These are phyloP conservation scores for Schizosaccharomyces pombe DNA, from an alignment of 805 yeast species.

Conservation along the genomic window DNA sequence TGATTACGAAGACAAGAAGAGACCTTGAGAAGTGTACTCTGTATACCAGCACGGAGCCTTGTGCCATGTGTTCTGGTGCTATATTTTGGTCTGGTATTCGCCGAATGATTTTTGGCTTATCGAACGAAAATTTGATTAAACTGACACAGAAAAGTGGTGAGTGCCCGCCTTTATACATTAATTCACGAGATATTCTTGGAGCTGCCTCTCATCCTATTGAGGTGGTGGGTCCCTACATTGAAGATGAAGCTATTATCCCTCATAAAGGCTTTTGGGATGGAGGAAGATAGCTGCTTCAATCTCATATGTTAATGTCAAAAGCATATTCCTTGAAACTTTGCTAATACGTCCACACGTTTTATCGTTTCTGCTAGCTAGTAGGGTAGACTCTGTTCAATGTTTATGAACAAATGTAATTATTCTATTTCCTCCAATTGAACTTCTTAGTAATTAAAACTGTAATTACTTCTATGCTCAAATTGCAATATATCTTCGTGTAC, in stretches of 20 bases:
- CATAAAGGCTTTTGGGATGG: neutral
- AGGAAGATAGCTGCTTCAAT: no score
- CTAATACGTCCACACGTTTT: no score
- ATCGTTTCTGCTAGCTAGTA: no score
- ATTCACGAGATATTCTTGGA: neutral
- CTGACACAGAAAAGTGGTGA: neutral
- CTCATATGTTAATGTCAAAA: neutral
- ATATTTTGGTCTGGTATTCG: constrained; percentile 4
- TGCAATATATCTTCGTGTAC: no score
- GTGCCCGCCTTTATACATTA: neutral
- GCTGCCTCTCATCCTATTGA: neutral
- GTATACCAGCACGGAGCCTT: constrained; percentile 1
- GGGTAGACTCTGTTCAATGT: no score
- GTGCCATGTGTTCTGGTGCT: constrained; percentile 4
- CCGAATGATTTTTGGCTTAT: neutral
- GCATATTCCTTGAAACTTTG: no score
- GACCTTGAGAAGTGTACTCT: neutral
- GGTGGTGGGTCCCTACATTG: neutral
- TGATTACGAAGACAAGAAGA: neutral
- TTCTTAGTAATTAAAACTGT: no score
- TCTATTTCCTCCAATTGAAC: no score
- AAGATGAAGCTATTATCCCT: neutral
- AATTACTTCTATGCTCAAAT: no score
- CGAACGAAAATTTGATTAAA: neutral
- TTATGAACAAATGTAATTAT: no score